Evolutionary conservation across 768 basidiomycete species (phyloP).

Genomic region (Leccinellum albellum): DNA sequence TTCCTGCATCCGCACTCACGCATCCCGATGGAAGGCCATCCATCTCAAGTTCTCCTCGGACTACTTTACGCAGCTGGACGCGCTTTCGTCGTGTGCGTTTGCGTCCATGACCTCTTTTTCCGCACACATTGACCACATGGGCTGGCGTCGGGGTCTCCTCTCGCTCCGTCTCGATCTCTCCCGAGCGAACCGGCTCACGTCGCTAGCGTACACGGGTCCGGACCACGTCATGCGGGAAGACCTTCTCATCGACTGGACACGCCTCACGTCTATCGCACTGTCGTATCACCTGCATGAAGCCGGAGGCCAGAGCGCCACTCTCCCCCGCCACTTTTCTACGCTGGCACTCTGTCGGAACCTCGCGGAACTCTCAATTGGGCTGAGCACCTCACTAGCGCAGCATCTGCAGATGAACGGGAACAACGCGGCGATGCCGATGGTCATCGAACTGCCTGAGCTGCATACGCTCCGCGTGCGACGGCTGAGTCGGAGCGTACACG

Average conservation of each 20-base stretch:
- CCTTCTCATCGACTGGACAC: slow-evolving; percentile 21
- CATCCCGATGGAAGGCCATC: slow-evolving; percentile 24
- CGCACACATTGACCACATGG: slow-evolving; percentile 26
- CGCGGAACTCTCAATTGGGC: slow-evolving; percentile 21
- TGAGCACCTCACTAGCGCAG: slow-evolving; percentile 11
- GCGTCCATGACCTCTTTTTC: slow-evolving; percentile 22
- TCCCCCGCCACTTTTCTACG: slow-evolving; percentile 17
- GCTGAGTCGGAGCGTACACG: slow-evolving; percentile 15
- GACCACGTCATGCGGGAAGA: slow-evolving; percentile 21
- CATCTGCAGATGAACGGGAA: slow-evolving; percentile 12
- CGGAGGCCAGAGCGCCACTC: slow-evolving; percentile 21
- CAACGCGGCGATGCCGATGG: neutral
- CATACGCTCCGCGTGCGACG: slow-evolving; percentile 24
- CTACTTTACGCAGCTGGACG: slow-evolving; percentile 18
- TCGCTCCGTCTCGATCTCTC: slow-evolving; percentile 21
- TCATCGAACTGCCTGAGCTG: slow-evolving; percentile 17
- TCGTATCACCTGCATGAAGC: slow-evolving; percentile 25
- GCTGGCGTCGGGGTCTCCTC: slow-evolving; percentile 21
- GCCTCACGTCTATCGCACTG: slow-evolving; percentile 22
- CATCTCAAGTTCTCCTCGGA: slow-evolving; percentile 27
- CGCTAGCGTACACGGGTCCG: slow-evolving; percentile 25
- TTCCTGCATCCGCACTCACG: slow-evolving; percentile 14
- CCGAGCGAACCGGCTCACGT: slow-evolving; percentile 14
- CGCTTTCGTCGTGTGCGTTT: slow-evolving; percentile 19
- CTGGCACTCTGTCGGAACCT: slow-evolving; percentile 18